These are phyloP conservation scores for Leavenworthia alabamica DNA, from an alignment of 345 rosid species.

Conservation along the genomic window DNA sequence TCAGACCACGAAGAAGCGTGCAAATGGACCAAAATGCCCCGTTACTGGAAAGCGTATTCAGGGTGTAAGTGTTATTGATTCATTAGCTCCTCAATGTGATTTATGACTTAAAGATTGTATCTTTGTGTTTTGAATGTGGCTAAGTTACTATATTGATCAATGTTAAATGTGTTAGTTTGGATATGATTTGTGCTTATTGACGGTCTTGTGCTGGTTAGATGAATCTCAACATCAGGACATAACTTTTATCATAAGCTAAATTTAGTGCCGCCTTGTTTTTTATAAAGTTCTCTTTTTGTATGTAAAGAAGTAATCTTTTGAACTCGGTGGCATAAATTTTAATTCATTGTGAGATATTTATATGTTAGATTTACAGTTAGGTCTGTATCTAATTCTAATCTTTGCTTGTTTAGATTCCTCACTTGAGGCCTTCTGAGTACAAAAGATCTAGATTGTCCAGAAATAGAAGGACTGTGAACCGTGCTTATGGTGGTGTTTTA, in stretches of 20 bases:
- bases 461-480: conserved; percentile 78
- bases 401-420: conserved; percentile 54
- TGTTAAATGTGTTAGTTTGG: background rate
- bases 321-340: too few species aligned
- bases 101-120: background rate
- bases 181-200: conserved; percentile 35
- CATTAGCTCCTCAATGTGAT: background rate
- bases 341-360: too few species aligned
- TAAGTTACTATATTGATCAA: background rate
- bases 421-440: conserved; percentile 80
- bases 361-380: too few species aligned
- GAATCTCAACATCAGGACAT: conserved; percentile 27
- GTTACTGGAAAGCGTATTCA: conserved; percentile 91
- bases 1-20: conserved; percentile 80
- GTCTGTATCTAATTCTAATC: background rate
- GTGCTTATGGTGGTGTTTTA: conserved; percentile 83
- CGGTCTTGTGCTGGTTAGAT: conserved; percentile 47
- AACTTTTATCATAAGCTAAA: conserved; percentile 58
- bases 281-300: conserved; percentile 11
- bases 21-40: conserved; percentile 84
- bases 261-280: conserved; percentile 22
- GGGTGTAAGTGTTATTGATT: conserved; percentile 48
- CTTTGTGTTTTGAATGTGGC: background rate
- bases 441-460: conserved; percentile 75
- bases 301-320: background rate